Base-by-base conservation (phyloP, 805 yeast genomes). In the Ascoidea asiatica region DNA sequence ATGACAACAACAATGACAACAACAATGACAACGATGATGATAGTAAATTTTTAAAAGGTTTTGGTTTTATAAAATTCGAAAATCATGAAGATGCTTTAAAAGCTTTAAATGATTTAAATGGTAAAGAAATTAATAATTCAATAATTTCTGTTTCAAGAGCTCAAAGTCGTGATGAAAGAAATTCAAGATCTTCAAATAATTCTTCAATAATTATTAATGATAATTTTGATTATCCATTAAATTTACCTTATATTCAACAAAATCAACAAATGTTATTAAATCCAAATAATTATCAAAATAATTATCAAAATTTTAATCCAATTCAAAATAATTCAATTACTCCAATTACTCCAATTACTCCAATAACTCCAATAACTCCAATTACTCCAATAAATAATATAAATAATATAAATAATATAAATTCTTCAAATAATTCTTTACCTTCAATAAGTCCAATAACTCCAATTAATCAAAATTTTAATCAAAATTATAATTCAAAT, bases 51-150 rank as follows among this genome's bases (percentile, higher is more conserved):
- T 54, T 66, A 38, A 62, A 67, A 47, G 72, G 70, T 13, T 74
- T 72, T 51, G 84, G 79, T 0, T 79, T 72, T 51, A 66, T 79
- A 37, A 72, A 70, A 44, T 75, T 73, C 50, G 56, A 57, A 18
- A 60, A 55, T 37, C 78, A 73, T 53, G 67, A 65, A 18, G 71
- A 70, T 48, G 75, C 79, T 1, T 52, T 75, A 37, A 58, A 53
- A 19, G 72, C 77, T 5, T 66, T 79, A 23, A 68, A 68, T 41
- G 65, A 61, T 39, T 65, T 81, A 46, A 66, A 73, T 52, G 68
- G 69, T 22, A 57, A 59, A 33, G 67, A 61, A 41, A 52, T 75
- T 7, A 56, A 48, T 48, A 72, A 68, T 48, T 50, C 47, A 51
- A 53, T 22, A 42, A 54, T 67, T 2, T 52, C 53, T 19, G 62